These are phyloP conservation scores for Termitomyces sp. DNA, from an alignment of 768 basidiomycete species.

Conservation along the genomic window DNA sequence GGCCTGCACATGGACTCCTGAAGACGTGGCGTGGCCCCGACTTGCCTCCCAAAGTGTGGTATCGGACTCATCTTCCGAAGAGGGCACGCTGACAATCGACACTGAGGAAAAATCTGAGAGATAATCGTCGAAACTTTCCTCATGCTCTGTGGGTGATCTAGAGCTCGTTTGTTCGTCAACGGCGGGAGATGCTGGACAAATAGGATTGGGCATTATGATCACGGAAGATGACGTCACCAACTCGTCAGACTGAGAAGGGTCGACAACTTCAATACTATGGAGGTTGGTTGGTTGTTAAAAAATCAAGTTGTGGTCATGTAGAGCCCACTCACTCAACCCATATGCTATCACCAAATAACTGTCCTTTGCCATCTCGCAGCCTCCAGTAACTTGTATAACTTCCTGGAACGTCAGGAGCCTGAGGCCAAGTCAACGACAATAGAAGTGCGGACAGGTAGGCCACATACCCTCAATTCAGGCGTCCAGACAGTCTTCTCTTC, in stretches of 20 bases:
- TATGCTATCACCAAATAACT: constrained; percentile 65
- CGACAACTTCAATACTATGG: constrained; percentile 61
- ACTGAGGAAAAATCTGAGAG: constrained; percentile 43
- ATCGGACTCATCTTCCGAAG: constrained; percentile 50
- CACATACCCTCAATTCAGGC: constrained; percentile 64
- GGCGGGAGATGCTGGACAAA: constrained; percentile 6
- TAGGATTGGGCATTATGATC: constrained; percentile 58
- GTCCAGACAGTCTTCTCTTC: constrained; percentile 62
- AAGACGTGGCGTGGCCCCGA: constrained; percentile 15
- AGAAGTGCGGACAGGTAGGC: background rate
- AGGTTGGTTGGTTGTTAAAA: constrained; percentile 1
- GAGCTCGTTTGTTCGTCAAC: background rate
- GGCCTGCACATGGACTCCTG: constrained; percentile 19
- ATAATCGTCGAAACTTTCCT: constrained; percentile 26
- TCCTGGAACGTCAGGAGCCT: constrained; percentile 73
- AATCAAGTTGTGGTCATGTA: background rate
- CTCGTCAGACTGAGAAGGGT: constrained; percentile 36
- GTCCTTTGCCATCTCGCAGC: constrained; percentile 51
- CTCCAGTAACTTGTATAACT: constrained; percentile 78
- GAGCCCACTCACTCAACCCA: constrained; percentile 67
- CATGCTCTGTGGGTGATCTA: constrained; percentile 9
- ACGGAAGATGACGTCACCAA: constrained; percentile 67
- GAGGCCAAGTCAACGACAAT: background rate
- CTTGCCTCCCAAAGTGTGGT: constrained; percentile 58
- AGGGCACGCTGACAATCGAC: constrained; percentile 58